Percentiles rank a stretch among this genome's conserved stretches.
Conservation (phyloP, 2,329 filamentous ascomycete species). For the Conoideocrella luteorostrata region DNA sequence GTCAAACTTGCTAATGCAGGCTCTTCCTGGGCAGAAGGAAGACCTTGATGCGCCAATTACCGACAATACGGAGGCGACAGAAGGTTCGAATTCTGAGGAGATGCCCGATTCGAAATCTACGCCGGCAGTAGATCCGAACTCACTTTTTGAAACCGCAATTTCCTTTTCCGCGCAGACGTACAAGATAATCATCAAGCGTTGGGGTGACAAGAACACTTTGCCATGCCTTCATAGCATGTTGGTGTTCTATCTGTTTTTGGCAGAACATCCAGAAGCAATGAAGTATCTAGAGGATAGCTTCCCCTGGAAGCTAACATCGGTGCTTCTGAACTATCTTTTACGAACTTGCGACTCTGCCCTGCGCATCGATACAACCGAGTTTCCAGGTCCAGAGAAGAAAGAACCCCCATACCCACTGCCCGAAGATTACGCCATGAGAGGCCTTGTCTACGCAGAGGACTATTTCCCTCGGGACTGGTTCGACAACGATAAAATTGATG, state of each 20-base stretch:
- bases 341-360: constrained; percentile 20
- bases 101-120: too few species aligned
- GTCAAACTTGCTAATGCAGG: constrained; percentile 39
- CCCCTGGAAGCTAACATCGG: constrained; percentile 44
- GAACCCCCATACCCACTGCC: constrained; percentile 50
- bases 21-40: constrained; percentile 22
- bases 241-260: constrained; percentile 48
- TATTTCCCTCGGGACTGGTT: constrained; percentile 59
- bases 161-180: constrained; percentile 38
- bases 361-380: constrained; percentile 34
- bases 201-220: constrained; percentile 52
- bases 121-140: constrained; percentile 13
- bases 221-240: constrained; percentile 58
- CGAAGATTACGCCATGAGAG: constrained; percentile 63
- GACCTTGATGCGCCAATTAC: constrained; percentile 21
- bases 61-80: constrained; percentile 16
- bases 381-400: constrained; percentile 40
- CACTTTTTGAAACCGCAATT: constrained; percentile 29
- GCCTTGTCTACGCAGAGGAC: constrained; percentile 52
- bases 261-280: constrained; percentile 11
- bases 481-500: constrained; percentile 49
- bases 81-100: constrained; percentile 16
- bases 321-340: constrained; percentile 31
- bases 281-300: constrained; percentile 25
- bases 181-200: constrained; percentile 40